Percentiles rank a stretch among this genome's conserved stretches.
Conservation (phyloP, 2,329 filamentous ascomycete species). For the Plectosphaerella cucumerina region DNA sequence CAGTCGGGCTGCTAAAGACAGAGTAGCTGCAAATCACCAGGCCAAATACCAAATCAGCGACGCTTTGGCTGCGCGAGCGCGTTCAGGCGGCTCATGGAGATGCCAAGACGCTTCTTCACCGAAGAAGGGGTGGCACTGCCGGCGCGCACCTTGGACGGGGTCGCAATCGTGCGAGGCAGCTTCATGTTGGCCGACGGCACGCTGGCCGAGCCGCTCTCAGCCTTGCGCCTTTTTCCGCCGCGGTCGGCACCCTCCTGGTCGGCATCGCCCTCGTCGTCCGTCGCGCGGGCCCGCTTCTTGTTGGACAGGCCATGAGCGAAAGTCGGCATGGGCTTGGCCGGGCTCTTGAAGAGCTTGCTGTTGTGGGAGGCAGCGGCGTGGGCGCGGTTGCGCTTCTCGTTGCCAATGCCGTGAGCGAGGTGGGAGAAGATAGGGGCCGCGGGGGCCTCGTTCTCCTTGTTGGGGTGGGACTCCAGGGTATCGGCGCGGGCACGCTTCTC, state of each 20-base stretch:
- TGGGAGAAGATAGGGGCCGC: conserved; percentile 27
- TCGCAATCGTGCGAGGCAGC: conserved; percentile 22
- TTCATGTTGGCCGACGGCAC: neutral
- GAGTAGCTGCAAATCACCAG: neutral
- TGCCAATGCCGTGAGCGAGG: conserved; percentile 57
- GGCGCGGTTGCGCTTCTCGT: conserved; percentile 62
- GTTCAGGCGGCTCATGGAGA: conserved; percentile 57
- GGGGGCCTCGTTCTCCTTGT: conserved; percentile 54
- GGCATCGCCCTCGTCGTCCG: conserved; percentile 52
- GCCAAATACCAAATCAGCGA: conserved; percentile 35
- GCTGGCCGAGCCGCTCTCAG: conserved; percentile 26
- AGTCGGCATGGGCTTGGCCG: conserved; percentile 24
- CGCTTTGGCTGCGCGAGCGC: conserved; percentile 59
- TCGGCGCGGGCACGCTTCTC: conserved; percentile 51
- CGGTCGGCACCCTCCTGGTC: conserved; percentile 52
- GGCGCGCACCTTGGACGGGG: conserved; percentile 25
- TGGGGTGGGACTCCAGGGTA: conserved; percentile 25
- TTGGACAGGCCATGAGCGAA: conserved; percentile 60
- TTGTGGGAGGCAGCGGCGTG: conserved; percentile 21
- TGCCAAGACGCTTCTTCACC: conserved; percentile 45
- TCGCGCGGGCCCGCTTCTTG: conserved; percentile 59
- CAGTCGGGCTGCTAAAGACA: neutral
- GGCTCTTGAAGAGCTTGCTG: conserved; percentile 41
- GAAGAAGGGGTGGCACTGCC: conserved; percentile 32
- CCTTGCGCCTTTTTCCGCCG: conserved; percentile 56